Evolutionary conservation across 139 green algal species (phyloP), one percentile per base, ranked within the genome.

Genomic region (Picochlorum costavermella): DNA sequence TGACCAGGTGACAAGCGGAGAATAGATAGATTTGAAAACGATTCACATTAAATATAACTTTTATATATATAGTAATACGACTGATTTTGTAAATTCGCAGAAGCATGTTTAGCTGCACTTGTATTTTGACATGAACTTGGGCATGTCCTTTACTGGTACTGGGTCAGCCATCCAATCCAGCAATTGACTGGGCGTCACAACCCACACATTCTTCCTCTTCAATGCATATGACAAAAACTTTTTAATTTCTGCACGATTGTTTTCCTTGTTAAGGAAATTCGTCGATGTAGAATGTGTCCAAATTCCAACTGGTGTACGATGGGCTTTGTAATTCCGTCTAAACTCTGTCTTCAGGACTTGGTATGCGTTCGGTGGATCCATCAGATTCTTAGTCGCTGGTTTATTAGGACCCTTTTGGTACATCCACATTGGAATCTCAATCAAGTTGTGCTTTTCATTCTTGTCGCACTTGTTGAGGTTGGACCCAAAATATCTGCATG

Each of bases 271-370:
- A 14, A 70, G 14, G 28, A 50, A 70, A 14, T 25, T 25, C 16
- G 58, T 64, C 20, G 64, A 60, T 5, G 64, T 70, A 9, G 46
- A 53, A 46, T 70, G 64, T 25, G 55, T 70, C 55, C 40, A 64
- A 50, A 70, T 70, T 20, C 31, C 51, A 13, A 70, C n/a, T 23
- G 64, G 64, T 13, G 48, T 51, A 5, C 50, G 13, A 30, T 70
- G 56, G 23, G 26, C 50, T 29, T n/a, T 20, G 29, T 70, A 70
- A 30, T 59, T 60, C 30, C 48, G 17, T 23, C 64, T 51, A 50
- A 70, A 65, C 28, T 64, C 64, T 49, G 37, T 6, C 50, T 69
- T 69, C 9, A 69, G 10, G 10, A 57, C 9, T 29, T 59, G 12
- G 50, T 69, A 69, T 25, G 44, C 45, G n/a, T 64, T 48, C 13